A percentile compares a stretch with the other conserved stretches of the same genome.
These are phyloP conservation scores for Citrus unshiu DNA, from an alignment of 345 rosid species.

Conservation along the genomic window DNA sequence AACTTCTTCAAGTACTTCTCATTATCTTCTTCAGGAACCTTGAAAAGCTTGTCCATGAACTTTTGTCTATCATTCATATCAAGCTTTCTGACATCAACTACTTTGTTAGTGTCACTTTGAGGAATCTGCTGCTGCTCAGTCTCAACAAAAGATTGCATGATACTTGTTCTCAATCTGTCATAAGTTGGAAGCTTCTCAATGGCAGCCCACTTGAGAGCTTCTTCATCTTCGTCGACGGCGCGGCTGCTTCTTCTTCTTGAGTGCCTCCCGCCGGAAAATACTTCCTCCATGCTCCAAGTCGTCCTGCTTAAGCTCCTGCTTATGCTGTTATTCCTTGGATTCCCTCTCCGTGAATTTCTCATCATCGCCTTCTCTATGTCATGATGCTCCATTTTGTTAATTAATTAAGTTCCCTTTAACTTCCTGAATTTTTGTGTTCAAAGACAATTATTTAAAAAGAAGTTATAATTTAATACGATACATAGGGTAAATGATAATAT, in stretches of 20 bases:
- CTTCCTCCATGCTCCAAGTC: conserved; percentile 62
- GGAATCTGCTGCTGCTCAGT: conserved; percentile 22
- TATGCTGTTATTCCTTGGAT: conserved; percentile 27
- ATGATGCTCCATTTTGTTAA: conserved; percentile 23
- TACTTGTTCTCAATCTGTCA: conserved; percentile 66
- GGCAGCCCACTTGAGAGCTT: conserved; percentile 95
- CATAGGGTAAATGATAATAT: too few species aligned
- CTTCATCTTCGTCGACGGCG: conserved; percentile 67
- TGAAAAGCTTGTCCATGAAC: conserved; percentile 70
- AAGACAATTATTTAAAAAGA: too few species aligned
- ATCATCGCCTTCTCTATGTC: conserved; percentile 21
- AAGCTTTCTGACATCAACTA: conserved; percentile 68
- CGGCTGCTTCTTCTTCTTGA: conserved; percentile 51
- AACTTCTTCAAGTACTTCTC: conserved; percentile 71
- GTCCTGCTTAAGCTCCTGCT: conserved; percentile 59
- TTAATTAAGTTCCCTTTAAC: background rate
- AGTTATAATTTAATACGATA: too few species aligned
- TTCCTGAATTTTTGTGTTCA: background rate
- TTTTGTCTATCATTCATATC: conserved; percentile 57
- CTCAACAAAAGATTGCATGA: conserved; percentile 52
- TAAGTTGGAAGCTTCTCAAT: conserved; percentile 88
- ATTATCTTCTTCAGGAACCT: conserved; percentile 86
- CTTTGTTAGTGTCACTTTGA: background rate
- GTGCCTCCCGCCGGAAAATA: conserved; percentile 39
- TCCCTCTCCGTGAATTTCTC: conserved; percentile 27